Evolutionary conservation across 2,329 filamentous ascomycete species (phyloP).

Genomic region (Talaromyces sp.): DNA sequence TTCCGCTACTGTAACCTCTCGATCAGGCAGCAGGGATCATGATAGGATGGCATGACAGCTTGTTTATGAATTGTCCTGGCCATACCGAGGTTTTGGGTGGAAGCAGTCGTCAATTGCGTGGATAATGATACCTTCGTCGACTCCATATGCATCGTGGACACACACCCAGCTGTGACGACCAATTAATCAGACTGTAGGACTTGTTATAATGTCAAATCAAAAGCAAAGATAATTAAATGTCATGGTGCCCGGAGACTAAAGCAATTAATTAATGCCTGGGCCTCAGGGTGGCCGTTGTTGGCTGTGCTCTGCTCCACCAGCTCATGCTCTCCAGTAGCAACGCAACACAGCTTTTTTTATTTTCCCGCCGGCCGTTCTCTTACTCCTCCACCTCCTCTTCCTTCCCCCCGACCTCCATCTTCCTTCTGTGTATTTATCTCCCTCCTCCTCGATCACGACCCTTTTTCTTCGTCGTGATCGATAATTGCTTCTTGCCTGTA

Average conservation of each 20-base stretch:
- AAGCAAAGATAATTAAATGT: not conserved
- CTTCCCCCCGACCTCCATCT: constrained; percentile 17
- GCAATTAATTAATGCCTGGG: constrained; percentile 15
- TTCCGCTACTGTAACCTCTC: constrained; percentile 6
- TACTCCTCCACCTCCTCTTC: constrained; percentile 17
- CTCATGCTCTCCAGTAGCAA: constrained; percentile 20
- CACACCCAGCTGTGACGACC: not conserved
- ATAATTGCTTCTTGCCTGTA: constrained; percentile 13
- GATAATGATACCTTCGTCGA: not conserved
- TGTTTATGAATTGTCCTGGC: not conserved
- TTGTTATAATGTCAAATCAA: not conserved
- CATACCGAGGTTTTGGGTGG: not conserved
- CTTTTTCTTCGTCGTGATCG: constrained; percentile 18
- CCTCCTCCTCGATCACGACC: constrained; percentile 17
- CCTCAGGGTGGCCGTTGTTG: constrained; percentile 8
- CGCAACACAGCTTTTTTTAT: constrained; percentile 21
- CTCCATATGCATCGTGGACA: not conserved
- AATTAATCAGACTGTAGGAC: not conserved
- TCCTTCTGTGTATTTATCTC: constrained; percentile 17
- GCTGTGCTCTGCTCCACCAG: constrained; percentile 30
- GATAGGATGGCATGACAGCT: constrained; percentile 4
- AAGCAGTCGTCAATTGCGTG: not conserved
- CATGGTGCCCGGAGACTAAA: not conserved
- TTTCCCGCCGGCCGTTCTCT: constrained; percentile 20
- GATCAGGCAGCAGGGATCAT: constrained; percentile 9